Evolutionary conservation across 2,329 filamentous ascomycete species (phyloP), one percentile per base, ranked within the genome.

Genomic region (Fusarium aywerte): DNA sequence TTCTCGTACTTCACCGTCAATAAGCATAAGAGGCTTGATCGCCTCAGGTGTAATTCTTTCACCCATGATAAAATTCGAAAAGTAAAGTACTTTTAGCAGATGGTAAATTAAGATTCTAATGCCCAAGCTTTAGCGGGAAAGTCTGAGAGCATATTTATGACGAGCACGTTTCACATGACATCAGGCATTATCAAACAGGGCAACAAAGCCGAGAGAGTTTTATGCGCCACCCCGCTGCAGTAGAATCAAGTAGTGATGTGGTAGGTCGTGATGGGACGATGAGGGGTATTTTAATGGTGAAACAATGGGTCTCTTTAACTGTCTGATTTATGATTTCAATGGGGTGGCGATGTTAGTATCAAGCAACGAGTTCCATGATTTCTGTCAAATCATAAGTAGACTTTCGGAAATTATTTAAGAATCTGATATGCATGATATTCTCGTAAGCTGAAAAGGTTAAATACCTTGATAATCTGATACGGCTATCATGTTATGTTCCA

Each of bases 1-100:
- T 8, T 3, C 2, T 16, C 65, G 1, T 66, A 70, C 67, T 49
- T 68, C n/a, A 1, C 67, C 67, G 3, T 65, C 56, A 12, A 70
- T 70, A 1, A 70, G 39, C 67, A 70, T 68, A 2, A 48, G 21
- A 44, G 57, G 57, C 62, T 59, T 45, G 9, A 31, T 18, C 15
- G 38, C 51, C 53, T 36, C 49, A 10, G 3, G 12, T 20, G 29
- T 42, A 27, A 58, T 35, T 35, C 13, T 25, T 0, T 35, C 23
- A 4, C 40, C 21, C 59, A 62, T 62, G 9, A 21, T 21, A 15
- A 15, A 10, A 10, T 11, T 9, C 27, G 11, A 27, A 27, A 27
- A 27, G 11, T 9, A 27, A 27, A 27, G 4, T 23, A 15, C 8
- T 31, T 15, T n/a, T 31, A 29, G 7, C 8, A 13, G 18, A 16